These are phyloP conservation scores for Heritiera fomes DNA, from an alignment of 345 rosid species.

Conservation along the genomic window DNA sequence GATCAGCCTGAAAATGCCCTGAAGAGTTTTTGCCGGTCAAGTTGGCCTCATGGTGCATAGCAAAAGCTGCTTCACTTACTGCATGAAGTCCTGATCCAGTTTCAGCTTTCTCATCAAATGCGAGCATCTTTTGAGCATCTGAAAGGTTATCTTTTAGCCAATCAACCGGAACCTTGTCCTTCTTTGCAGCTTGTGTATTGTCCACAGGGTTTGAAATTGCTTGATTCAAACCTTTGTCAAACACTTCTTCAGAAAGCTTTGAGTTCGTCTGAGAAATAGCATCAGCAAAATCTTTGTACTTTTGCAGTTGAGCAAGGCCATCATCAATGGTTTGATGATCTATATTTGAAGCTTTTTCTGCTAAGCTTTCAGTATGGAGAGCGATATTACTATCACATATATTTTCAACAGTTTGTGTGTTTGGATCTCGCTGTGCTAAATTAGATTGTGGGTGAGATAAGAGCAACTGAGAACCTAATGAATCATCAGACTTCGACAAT, in stretches of 20 bases:
- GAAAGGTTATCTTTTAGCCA: conserved; percentile 15
- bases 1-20: conserved; percentile 15
- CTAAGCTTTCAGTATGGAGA: conserved; percentile 28
- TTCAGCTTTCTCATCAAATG: conserved; percentile 24
- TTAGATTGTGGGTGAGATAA: conserved; percentile 51
- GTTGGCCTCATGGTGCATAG: conserved; percentile 24
- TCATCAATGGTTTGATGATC: conserved; percentile 40
- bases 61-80: conserved; percentile 28
- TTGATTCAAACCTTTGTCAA: conserved; percentile 37
- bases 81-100: conserved; percentile 38
- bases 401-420: conserved; percentile 46
- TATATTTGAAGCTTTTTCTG: conserved; percentile 26
- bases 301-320: conserved; percentile 42
- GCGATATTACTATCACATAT: conserved; percentile 26
- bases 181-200: conserved; percentile 30
- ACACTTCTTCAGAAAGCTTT: conserved; percentile 38
- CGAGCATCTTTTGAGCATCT: conserved; percentile 27
- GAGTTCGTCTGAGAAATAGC: conserved; percentile 42
- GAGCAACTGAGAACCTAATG: conserved; percentile 67
- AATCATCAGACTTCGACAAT: conserved; percentile 71
- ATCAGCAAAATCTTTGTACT: conserved; percentile 44
- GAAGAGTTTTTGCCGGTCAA: conserved; percentile 5
- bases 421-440: conserved; percentile 41
- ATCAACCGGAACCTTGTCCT: conserved; percentile 34
- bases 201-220: conserved; percentile 31